A percentile compares a stretch with the other conserved stretches of the same genome.
Conservation (phyloP, 2,329 filamentous ascomycete species). For the Lasiodiplodia gonubiensis region DNA sequence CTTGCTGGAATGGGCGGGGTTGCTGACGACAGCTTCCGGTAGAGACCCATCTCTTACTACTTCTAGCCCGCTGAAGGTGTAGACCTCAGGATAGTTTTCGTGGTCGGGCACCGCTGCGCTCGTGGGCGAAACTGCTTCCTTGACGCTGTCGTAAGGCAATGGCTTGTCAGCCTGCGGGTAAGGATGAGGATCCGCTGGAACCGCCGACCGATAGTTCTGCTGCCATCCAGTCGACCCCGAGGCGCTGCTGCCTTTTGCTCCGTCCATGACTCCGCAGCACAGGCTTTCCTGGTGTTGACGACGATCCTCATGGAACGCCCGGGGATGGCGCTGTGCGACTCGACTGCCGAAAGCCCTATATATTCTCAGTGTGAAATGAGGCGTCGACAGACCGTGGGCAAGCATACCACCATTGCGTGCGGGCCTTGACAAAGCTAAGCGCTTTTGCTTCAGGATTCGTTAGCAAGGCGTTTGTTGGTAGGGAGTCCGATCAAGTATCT, state of each 20-base stretch:
- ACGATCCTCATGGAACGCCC: neutral
- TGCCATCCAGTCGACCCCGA: no score
- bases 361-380: neutral
- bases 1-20: neutral
- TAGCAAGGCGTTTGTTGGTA: neutral
- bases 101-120: neutral
- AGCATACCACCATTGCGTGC: neutral
- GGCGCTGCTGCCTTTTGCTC: neutral
- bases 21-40: constrained; percentile 1
- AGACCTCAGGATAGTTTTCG: constrained; percentile 5
- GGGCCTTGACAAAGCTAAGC: neutral
- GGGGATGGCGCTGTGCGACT: neutral
- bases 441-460: neutral
- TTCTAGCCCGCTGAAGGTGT: constrained; percentile 2
- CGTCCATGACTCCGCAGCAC: neutral
- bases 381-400: neutral
- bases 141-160: neutral
- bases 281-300: neutral
- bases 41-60: neutral
- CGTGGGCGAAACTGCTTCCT: no score
- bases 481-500: no score
- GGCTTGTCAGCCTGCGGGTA: neutral
- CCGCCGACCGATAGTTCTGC: no score
- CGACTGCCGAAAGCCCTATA: neutral
- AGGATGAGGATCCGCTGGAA: neutral